These are phyloP conservation scores for Lodderomyces oxycetoniae DNA, from an alignment of 1,139 yeast species.

Conservation along the genomic window DNA sequence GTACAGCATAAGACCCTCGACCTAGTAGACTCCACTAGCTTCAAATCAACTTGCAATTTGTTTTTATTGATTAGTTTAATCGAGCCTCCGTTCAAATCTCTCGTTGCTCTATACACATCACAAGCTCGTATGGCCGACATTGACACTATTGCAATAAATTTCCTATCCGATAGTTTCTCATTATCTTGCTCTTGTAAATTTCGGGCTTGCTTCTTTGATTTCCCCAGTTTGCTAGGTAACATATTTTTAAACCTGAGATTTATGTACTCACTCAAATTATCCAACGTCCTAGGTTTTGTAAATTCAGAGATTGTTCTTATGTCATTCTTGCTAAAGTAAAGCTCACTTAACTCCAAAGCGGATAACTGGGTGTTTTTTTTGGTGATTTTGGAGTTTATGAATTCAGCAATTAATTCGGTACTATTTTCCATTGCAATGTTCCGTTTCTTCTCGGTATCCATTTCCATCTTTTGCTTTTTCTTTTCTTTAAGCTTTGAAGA, in stretches of 20 bases:
- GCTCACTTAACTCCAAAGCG: slow-evolving; percentile 57
- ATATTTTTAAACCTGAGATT: slow-evolving; percentile 39
- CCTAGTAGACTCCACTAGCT: slow-evolving; percentile 44
- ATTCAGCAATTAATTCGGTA: slow-evolving; percentile 57
- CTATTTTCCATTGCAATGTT: slow-evolving; percentile 43
- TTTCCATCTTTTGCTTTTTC: slow-evolving; percentile 57
- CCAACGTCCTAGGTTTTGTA: slow-evolving; percentile 41
- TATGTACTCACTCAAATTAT: slow-evolving; percentile 44
- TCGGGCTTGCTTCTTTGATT: slow-evolving; percentile 14
- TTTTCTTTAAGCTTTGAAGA: slow-evolving; percentile 34
- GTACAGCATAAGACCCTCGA: slow-evolving; percentile 58
- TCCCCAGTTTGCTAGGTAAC: slow-evolving; percentile 28
- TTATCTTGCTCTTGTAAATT: slow-evolving; percentile 18
- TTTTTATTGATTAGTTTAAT: slow-evolving; percentile 66
- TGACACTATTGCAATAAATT: slow-evolving; percentile 54
- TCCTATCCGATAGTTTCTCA: slow-evolving; percentile 27
- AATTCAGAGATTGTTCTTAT: slow-evolving; percentile 52
- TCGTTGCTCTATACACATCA: slow-evolving; percentile 61
- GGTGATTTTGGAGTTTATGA: slow-evolving; percentile 48
- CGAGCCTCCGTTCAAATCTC: slow-evolving; percentile 51
- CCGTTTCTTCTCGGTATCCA: slow-evolving; percentile 49
- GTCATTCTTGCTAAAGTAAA: slow-evolving; percentile 44
- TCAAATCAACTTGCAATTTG: slow-evolving; percentile 54
- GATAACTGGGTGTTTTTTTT: slow-evolving; percentile 53
- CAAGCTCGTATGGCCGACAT: slow-evolving; percentile 73